A percentile compares a stretch with the other conserved stretches of the same genome.
Conservation (phyloP, 2,329 filamentous ascomycete species). For the Scedosporium aurantiacum region DNA sequence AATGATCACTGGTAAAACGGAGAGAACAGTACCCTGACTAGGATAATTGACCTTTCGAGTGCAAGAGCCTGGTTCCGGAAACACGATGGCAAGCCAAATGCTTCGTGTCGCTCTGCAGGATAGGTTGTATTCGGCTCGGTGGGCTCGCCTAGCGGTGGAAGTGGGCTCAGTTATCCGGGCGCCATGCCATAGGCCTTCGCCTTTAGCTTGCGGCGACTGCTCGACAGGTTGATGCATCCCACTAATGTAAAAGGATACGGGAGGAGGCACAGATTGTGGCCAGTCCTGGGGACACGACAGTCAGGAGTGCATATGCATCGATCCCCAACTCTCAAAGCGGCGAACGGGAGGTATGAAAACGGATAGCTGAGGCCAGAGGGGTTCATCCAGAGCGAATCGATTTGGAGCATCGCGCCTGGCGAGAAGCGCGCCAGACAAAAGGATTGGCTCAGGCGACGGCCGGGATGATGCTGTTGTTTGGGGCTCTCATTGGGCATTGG, state of each 20-base stretch:
- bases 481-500: not conserved
- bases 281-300: constrained; percentile 3
- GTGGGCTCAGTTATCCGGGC: not conserved
- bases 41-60: not conserved
- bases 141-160: not conserved
- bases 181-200: not conserved
- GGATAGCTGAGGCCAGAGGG: not conserved
- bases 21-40: too few species aligned
- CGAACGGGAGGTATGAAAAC: not conserved
- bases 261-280: not conserved
- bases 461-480: not conserved
- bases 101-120: not conserved
- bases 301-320: constrained; percentile 8
- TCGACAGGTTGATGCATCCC: not conserved
- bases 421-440: not conserved
- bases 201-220: not conserved
- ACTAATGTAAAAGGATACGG: not conserved
- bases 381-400: not conserved
- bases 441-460: not conserved
- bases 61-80: not conserved
- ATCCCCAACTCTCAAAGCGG: not conserved
- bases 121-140: not conserved
- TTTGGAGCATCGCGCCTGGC: not conserved
- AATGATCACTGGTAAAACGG: too few species aligned
- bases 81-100: not conserved